Conservation (phyloP, 2,329 filamentous ascomycete genomes). For the Trichoderma brevicompactum region DNA sequence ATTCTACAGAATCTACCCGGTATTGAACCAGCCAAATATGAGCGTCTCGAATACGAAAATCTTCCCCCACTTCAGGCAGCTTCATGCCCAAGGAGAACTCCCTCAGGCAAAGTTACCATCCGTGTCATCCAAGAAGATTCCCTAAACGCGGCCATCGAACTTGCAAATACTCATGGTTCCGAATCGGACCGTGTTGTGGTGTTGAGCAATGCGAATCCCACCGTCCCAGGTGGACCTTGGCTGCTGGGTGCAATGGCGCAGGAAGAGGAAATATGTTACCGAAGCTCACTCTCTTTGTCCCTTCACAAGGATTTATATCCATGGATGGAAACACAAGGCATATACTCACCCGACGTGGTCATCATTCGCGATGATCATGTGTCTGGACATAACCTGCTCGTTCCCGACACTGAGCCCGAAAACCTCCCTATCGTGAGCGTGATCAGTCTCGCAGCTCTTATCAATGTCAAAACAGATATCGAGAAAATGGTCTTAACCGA, state of each 20-base stretch:
- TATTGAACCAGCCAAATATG: conserved; percentile 44
- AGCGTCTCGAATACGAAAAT: conserved; percentile 44
- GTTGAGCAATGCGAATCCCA: conserved; percentile 68
- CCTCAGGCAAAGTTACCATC: conserved; percentile 43
- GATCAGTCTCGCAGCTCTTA: conserved; percentile 63
- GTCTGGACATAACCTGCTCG: conserved; percentile 52
- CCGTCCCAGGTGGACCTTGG: conserved; percentile 66
- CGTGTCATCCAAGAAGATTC: conserved; percentile 61
- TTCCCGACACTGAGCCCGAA: conserved; percentile 38
- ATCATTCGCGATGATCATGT: conserved; percentile 58
- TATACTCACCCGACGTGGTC: conserved; percentile 65
- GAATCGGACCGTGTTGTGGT: conserved; percentile 54
- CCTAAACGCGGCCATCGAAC: conserved; percentile 58
- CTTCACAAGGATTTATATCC: conserved; percentile 58
- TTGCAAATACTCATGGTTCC: conserved; percentile 38
- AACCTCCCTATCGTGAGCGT: conserved; percentile 59
- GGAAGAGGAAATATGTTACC: conserved; percentile 71
- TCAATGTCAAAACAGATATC: conserved; percentile 43
- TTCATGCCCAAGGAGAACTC: conserved; percentile 49
- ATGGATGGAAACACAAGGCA: conserved; percentile 51
- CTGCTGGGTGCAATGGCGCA: conserved; percentile 64
- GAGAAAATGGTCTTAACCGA: conserved; percentile 30
- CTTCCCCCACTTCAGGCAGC: conserved; percentile 46
- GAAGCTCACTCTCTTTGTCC: conserved; percentile 58
- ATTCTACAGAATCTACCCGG: conserved; percentile 52